phyloP scores from a whole-genome alignment of 192 early-diverging fungal genomes.

The Globomyces pollinis-pini region DNA sequence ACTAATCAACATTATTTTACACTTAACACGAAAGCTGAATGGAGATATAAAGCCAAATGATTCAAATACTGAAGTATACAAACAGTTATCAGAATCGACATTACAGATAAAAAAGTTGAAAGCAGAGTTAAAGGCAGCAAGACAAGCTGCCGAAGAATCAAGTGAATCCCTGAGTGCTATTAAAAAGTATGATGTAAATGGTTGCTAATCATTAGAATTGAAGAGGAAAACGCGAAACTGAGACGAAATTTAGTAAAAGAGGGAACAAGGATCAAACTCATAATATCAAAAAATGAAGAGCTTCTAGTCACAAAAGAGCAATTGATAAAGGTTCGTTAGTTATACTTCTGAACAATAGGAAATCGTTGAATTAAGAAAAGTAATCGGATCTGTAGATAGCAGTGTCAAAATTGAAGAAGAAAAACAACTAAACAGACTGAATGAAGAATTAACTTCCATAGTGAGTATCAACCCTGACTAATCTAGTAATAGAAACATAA shows the following conservation, averaged over 20 bases:
- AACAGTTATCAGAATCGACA: conserved; percentile 26
- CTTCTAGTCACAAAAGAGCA: conserved; percentile 19
- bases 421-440: no score
- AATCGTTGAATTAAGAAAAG: conserved; percentile 8
- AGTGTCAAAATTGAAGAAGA: no score
- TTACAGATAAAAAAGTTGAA: conserved; percentile 29
- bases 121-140: conserved; percentile 11
- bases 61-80: conserved; percentile 7
- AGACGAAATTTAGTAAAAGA: conserved; percentile 20
- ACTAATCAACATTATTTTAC: no score
- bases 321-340: no score
- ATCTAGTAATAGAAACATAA: not conserved
- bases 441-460: not conserved
- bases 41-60: conserved; percentile 12
- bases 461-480: not conserved
- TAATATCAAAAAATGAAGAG: conserved; percentile 8
- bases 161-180: not conserved
- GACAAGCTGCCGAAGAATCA: not conserved
- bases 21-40: not conserved
- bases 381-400: conserved; percentile 3
- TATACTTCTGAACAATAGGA: no score
- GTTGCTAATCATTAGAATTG: conserved; percentile 21
- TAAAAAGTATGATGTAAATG: conserved; percentile 2
- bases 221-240: conserved; percentile 28
- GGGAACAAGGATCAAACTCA: conserved; percentile 10